These are phyloP conservation scores for Brassica balearica DNA, from an alignment of 441 rosid species.

Conservation along the genomic window DNA sequence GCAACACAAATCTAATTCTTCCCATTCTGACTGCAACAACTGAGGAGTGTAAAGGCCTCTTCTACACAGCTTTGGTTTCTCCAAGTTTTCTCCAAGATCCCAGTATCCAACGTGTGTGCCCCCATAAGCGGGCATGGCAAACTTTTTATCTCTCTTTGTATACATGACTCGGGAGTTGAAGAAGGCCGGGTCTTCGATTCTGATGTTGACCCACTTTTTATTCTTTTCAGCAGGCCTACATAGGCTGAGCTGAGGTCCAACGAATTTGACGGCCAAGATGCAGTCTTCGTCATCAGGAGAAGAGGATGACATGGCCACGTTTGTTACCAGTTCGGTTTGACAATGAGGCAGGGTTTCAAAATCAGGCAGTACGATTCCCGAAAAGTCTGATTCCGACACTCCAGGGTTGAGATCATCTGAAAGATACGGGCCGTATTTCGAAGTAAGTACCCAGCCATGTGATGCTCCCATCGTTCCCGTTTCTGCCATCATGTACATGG, in stretches of 20 bases:
- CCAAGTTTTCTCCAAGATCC: no score
- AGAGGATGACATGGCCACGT: slow-evolving; percentile 7
- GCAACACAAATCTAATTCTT: not conserved
- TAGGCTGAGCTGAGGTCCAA: slow-evolving; percentile 5
- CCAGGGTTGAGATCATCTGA: not conserved
- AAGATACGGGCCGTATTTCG: not conserved
- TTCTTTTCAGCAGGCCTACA: not conserved
- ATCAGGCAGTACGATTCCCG: not conserved
- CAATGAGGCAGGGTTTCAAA: slow-evolving; percentile 44
- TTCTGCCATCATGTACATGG: not conserved
- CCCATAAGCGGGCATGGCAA: not conserved
- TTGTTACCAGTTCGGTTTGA: not conserved
- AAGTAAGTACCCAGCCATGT: not conserved
- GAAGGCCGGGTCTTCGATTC: not conserved
- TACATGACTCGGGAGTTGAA: not conserved
- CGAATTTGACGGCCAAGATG: slow-evolving; percentile 4
- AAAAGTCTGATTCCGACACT: not conserved
- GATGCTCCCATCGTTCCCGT: not conserved
- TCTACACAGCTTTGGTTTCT: not conserved
- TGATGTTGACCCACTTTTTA: not conserved
- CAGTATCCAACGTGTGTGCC: no score
- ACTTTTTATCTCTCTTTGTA: not conserved
- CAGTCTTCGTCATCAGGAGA: not conserved
- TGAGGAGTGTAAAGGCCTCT: not conserved
- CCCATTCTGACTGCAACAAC: not conserved